Percentiles rank a stretch among this genome's conserved stretches.
Conservation (phyloP, 176 grass and related monocot species). For the Hordeum vulgare region DNA sequence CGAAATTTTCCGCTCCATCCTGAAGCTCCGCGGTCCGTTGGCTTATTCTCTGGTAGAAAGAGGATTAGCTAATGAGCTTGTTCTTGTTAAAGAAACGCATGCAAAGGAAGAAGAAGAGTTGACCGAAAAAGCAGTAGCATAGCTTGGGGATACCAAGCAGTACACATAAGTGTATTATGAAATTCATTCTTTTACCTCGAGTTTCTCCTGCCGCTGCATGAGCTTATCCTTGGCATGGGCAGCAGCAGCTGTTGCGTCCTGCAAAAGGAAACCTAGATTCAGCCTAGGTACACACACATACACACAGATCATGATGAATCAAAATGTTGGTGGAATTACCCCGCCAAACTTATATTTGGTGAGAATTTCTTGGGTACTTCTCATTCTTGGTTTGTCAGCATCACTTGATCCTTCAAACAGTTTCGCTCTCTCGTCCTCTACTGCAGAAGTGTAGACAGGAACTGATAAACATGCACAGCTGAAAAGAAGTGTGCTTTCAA, state of each 20-base stretch:
- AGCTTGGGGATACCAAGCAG: not conserved
- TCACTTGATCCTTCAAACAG: constrained; percentile 82
- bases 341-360: constrained; percentile 95
- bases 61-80: not conserved
- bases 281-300: not conserved
- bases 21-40: constrained; percentile 74
- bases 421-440: constrained; percentile 61
- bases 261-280: constrained; percentile 16
- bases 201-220: constrained; percentile 80
- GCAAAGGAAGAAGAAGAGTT: not conserved
- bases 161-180: not conserved
- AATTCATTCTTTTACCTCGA: constrained; percentile 49
- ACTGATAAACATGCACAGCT: not conserved
- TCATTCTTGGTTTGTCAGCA: constrained; percentile 66
- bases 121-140: not conserved
- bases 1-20: constrained; percentile 72
- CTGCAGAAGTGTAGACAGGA: constrained; percentile 18
- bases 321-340: constrained; percentile 40
- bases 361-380: constrained; percentile 89
- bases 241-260: constrained; percentile 88
- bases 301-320: not conserved
- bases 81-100: not conserved
- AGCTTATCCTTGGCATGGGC: constrained; percentile 95
- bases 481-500: not conserved
- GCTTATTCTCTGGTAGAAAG: constrained; percentile 67